Conservation (phyloP, 2,329 filamentous ascomycete genomes). For the Trichoderma pleuroti region DNA sequence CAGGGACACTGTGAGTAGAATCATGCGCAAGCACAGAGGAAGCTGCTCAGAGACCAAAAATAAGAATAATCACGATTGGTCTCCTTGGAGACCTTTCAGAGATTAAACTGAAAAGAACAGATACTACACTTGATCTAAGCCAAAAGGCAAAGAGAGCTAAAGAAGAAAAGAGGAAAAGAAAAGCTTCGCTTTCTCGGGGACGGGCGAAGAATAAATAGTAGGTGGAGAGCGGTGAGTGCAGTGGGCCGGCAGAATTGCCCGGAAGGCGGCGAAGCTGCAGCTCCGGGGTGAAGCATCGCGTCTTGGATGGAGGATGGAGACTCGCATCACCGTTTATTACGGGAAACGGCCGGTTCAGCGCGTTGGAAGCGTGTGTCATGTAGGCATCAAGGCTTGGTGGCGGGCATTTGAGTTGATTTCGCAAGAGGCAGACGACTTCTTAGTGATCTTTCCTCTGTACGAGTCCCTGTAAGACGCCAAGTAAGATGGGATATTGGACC, state of each 20-base stretch:
- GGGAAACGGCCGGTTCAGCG: background rate
- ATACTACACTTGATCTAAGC: conserved; percentile 95
- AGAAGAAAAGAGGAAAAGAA: conserved; percentile 33
- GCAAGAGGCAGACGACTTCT: background rate
- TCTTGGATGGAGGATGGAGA: background rate
- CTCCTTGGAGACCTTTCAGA: conserved; percentile 76
- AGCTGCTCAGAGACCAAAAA: conserved; percentile 42
- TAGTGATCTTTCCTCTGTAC: background rate
- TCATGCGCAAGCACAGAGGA: conserved; percentile 43
- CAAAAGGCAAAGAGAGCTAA: conserved; percentile 52
- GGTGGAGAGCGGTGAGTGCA: background rate
- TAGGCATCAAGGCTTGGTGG: background rate
- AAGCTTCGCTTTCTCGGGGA: conserved; percentile 21
- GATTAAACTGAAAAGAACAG: conserved; percentile 98
- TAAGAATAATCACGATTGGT: conserved; percentile 76
- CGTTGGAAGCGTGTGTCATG: background rate
- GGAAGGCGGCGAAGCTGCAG: conserved; percentile 1
- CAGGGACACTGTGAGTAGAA: conserved; percentile 41
- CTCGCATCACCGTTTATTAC: background rate
- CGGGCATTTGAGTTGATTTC: background rate
- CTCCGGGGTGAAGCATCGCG: background rate
- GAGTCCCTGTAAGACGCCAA: background rate
- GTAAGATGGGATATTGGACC: background rate
- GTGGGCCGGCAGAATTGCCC: conserved; percentile 1
- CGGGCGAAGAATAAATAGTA: conserved; percentile 27